phyloP scores from a whole-genome alignment of 2,329 filamentous ascomycete genomes.

The Exophiala phaeomuriformis region DNA sequence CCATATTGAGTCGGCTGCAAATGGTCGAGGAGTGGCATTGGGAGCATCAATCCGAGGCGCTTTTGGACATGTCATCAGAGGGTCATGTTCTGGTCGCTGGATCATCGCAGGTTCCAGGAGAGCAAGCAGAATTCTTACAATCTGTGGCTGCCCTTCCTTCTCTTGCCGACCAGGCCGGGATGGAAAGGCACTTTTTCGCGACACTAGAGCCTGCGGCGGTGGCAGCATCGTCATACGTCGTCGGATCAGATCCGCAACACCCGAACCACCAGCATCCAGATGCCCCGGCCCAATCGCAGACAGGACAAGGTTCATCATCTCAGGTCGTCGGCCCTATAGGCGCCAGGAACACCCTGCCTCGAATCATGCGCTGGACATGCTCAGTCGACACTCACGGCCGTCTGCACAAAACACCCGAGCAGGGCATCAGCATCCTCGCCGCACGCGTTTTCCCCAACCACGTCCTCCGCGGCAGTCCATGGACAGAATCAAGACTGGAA shows the following conservation, averaged over 20 bases:
- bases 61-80: neutral
- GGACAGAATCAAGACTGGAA: slow-evolving; percentile 28
- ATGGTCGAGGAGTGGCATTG: slow-evolving; percentile 33
- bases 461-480: slow-evolving; percentile 31
- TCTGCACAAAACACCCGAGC: slow-evolving; percentile 26
- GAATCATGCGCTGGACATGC: slow-evolving; percentile 16
- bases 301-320: neutral
- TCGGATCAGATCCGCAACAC: neutral
- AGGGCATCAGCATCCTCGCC: slow-evolving; percentile 23
- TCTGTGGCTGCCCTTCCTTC: neutral
- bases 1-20: slow-evolving; percentile 31
- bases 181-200: slow-evolving; percentile 13
- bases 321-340: neutral
- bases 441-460: slow-evolving; percentile 31
- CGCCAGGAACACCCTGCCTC: slow-evolving; percentile 1
- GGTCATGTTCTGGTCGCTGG: neutral
- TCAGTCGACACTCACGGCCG: slow-evolving; percentile 14
- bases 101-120: neutral
- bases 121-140: neutral
- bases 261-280: neutral
- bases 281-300: neutral
- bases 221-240: neutral
- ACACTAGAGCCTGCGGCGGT: neutral
- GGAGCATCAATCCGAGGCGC: slow-evolving; percentile 1
- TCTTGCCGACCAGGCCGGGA: slow-evolving; percentile 1